These are phyloP conservation scores for Amanita inopinata DNA, from an alignment of 768 basidiomycete genomes.

Conservation along the genomic window DNA sequence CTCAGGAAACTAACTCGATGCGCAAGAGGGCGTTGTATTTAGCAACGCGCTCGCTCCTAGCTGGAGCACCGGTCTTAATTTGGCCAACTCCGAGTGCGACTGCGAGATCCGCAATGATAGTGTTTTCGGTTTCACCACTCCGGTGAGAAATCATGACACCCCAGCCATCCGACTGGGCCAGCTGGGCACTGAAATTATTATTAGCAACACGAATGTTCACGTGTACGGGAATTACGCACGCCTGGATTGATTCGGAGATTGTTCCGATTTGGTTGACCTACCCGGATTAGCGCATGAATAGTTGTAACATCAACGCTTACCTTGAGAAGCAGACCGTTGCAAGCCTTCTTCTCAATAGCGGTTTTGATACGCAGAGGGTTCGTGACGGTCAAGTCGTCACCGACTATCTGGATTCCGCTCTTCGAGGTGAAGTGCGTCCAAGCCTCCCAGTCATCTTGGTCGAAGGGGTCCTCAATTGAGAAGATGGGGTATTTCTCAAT, in stretches of 20 bases:
- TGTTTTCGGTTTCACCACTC: conserved; percentile 97
- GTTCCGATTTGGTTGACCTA: conserved; percentile 98
- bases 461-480: conserved; percentile 96
- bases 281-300: background rate
- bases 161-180: conserved; percentile 93
- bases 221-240: conserved; percentile 46
- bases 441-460: conserved; percentile 99
- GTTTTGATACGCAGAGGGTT: conserved; percentile 97
- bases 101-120: conserved; percentile 89
- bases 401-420: conserved; percentile 82
- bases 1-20: conserved; percentile 85
- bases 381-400: conserved; percentile 96
- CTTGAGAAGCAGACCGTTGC: conserved; percentile 97
- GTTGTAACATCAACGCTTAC: conserved; percentile 20
- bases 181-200: conserved; percentile 61
- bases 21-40: conserved; percentile 89
- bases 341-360: conserved; percentile 98
- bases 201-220: background rate
- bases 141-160: conserved; percentile 99
- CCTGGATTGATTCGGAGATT: conserved; percentile 97
- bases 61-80: conserved; percentile 99
- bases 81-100: conserved; percentile 89
- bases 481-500: conserved; percentile 93
- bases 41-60: conserved; percentile 91
- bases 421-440: conserved; percentile 86